Percentiles rank a stretch among this genome's conserved stretches.
Conservation (phyloP, 2,329 filamentous ascomycete genomes). For the Epichloe scottii region DNA sequence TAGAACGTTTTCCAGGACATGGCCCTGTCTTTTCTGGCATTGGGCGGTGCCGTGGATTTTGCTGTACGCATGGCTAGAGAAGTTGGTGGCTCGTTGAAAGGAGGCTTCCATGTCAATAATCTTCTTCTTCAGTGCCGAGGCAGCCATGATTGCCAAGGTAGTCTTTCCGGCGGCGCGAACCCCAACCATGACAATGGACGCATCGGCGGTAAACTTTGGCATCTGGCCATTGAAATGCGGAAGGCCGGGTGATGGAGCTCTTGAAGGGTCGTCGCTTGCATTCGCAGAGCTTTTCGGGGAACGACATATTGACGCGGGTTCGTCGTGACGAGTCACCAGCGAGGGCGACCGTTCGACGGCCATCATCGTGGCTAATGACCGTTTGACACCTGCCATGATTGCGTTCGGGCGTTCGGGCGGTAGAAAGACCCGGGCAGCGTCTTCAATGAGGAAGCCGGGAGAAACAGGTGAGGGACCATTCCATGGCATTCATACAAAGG, state of each 20-base stretch:
- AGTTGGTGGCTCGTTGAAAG: constrained; percentile 52
- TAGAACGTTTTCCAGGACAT: constrained; percentile 48
- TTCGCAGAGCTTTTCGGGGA: background rate
- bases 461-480: background rate
- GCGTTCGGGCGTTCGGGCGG: background rate
- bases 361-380: constrained; percentile 24
- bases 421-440: background rate
- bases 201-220: constrained; percentile 41
- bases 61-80: constrained; percentile 50
- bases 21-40: constrained; percentile 51
- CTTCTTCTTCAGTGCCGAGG: constrained; percentile 54
- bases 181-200: constrained; percentile 61
- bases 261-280: constrained; percentile 6
- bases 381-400: constrained; percentile 27
- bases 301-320: background rate
- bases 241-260: constrained; percentile 14
- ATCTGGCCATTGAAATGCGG: constrained; percentile 16
- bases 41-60: constrained; percentile 47
- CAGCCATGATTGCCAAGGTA: constrained; percentile 62
- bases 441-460: background rate
- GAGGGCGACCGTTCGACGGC: constrained; percentile 14
- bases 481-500: background rate
- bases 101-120: constrained; percentile 57
- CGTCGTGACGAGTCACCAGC: constrained; percentile 5
- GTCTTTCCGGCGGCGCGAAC: constrained; percentile 66